phyloP scores from a whole-genome alignment of 2,329 filamentous ascomycete genomes.

The Colletotrichum lupini region DNA sequence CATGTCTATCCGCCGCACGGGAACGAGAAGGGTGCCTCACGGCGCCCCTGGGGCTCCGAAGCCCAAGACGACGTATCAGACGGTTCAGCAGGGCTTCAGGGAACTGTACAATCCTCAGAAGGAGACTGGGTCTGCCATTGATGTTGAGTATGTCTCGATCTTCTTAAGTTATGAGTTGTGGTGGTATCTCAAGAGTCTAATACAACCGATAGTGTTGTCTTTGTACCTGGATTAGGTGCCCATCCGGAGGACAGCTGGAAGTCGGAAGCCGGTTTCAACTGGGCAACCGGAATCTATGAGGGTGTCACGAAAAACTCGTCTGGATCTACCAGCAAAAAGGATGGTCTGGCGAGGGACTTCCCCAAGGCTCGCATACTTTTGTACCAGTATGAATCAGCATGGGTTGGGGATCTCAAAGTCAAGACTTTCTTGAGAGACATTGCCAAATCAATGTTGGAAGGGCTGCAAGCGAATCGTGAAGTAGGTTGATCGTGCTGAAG shows the following conservation, averaged over 20 bases:
- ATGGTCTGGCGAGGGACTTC: conserved; percentile 52
- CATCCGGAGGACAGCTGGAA: conserved; percentile 53
- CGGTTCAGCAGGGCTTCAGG: conserved; percentile 51
- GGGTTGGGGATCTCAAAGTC: conserved; percentile 52
- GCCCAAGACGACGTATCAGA: conserved; percentile 47
- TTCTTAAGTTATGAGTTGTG: neutral
- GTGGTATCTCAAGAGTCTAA: conserved; percentile 22
- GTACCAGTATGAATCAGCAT: conserved; percentile 55
- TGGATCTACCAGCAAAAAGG: conserved; percentile 41
- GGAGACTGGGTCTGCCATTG: conserved; percentile 42
- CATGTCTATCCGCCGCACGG: conserved; percentile 30
- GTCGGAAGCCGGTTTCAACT: conserved; percentile 52
- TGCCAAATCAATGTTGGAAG: conserved; percentile 49
- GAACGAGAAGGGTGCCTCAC: conserved; percentile 30
- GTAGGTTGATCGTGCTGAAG: conserved; percentile 36
- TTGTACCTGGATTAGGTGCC: conserved; percentile 54
- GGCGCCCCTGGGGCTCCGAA: conserved; percentile 33
- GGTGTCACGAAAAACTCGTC: conserved; percentile 51
- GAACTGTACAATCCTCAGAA: conserved; percentile 47
- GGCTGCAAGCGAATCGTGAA: conserved; percentile 48
- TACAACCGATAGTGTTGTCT: conserved; percentile 47
- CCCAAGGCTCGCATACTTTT: conserved; percentile 52
- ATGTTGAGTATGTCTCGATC: conserved; percentile 47
- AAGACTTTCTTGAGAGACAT: conserved; percentile 53
- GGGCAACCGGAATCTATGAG: conserved; percentile 47